Evolutionary conservation across 768 basidiomycete genomes (phyloP).

Genomic region (Amanita rubescens): DNA sequence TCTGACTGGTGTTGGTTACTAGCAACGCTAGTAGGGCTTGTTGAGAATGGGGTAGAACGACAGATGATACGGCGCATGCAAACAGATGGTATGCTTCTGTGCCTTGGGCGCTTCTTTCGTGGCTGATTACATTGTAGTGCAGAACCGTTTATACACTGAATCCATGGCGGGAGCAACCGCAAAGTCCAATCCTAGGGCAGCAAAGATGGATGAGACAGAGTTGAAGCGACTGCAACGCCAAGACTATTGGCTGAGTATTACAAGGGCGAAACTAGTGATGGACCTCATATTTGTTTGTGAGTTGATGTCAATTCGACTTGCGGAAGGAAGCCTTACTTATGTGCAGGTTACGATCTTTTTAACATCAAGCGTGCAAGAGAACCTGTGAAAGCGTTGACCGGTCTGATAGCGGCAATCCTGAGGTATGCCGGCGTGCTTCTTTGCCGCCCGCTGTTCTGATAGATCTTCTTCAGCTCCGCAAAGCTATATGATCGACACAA

Average conservation of each 20-base stretch:
- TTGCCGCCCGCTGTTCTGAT: constrained; percentile 1
- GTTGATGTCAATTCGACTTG: constrained; percentile 15
- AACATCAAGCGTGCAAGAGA: constrained; percentile 53
- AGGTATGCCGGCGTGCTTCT: constrained; percentile 41
- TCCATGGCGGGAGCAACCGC: constrained; percentile 65
- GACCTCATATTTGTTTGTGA: constrained; percentile 84
- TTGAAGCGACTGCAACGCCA: constrained; percentile 58
- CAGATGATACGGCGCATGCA: constrained; percentile 58
- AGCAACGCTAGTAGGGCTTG: constrained; percentile 69
- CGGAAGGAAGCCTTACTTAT: constrained; percentile 3
- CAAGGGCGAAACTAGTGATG: constrained; percentile 68
- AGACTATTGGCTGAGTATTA: constrained; percentile 69
- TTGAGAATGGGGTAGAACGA: constrained; percentile 78
- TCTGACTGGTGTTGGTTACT: constrained; percentile 87
- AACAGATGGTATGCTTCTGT: constrained; percentile 42
- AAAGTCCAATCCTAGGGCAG: constrained; percentile 54
- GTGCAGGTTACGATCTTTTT: constrained; percentile 75
- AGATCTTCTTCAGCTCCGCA: constrained; percentile 40
- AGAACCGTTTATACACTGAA: constrained; percentile 65
- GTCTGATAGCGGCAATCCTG: constrained; percentile 62
- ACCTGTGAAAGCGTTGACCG: constrained; percentile 55
- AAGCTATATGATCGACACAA: constrained; percentile 74
- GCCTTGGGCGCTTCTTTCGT: constrained; percentile 7
- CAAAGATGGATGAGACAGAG: constrained; percentile 65
- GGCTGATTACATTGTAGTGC: constrained; percentile 37